Percentiles rank a stretch among this genome's conserved stretches.
Conservation (phyloP, 148 eudicot species). For the Fagopyrum esculentum region DNA sequence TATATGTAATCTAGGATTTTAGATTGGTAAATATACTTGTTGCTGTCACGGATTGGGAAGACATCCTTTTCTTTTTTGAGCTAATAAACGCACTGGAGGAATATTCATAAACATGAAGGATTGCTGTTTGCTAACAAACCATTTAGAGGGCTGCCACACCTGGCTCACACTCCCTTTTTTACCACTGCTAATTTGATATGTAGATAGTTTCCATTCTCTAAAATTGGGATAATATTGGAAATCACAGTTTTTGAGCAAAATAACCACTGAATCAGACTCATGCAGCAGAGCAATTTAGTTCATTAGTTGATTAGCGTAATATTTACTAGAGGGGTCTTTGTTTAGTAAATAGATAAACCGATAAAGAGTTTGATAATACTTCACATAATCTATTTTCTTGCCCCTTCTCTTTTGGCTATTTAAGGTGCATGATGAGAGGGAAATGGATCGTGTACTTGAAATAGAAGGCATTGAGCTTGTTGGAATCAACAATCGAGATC, state of each 20-base stretch:
- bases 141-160: neutral
- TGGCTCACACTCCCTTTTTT: neutral
- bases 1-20: neutral
- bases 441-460: constrained; percentile 87
- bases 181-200: neutral
- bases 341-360: neutral
- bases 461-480: constrained; percentile 75
- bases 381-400: neutral
- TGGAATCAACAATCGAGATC: constrained; percentile 94
- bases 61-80: neutral
- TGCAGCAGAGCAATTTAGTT: neutral
- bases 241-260: neutral
- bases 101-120: neutral
- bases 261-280: neutral
- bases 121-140: neutral
- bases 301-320: neutral
- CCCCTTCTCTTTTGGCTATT: neutral
- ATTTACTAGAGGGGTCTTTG: neutral
- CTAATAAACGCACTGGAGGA: neutral
- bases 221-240: neutral
- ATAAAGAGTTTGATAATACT: neutral
- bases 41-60: neutral
- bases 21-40: neutral
- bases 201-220: neutral
- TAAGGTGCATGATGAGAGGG: constrained; percentile 88